A percentile compares a stretch with the other conserved stretches of the same genome.
Evolutionary conservation across 73 alveolate species (phyloP).

Genomic region (Symbiodinium pilosum): DNA sequence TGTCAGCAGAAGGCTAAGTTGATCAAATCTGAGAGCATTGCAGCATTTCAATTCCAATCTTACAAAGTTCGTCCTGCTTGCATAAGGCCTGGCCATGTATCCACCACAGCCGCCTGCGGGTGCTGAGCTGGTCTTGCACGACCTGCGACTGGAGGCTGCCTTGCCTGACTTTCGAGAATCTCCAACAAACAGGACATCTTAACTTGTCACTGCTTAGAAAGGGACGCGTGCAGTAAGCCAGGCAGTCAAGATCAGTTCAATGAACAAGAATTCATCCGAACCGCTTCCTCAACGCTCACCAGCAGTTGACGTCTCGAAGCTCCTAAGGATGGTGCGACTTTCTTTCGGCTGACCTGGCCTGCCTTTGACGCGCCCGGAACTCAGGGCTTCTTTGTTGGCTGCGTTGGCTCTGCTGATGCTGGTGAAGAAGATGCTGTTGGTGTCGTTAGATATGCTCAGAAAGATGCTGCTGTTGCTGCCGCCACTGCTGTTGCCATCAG

Average conservation of each 20-base stretch:
- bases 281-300: background rate
- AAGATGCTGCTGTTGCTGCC: too few species aligned
- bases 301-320: background rate
- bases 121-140: constrained; percentile 36
- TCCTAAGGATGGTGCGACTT: constrained; percentile 91
- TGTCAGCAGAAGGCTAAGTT: background rate
- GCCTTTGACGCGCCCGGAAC: constrained; percentile 52
- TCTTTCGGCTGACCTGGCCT: constrained; percentile 78
- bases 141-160: background rate
- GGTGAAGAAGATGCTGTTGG: too few species aligned
- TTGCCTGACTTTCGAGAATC: background rate
- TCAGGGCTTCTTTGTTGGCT: too few species aligned
- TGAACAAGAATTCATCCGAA: background rate
- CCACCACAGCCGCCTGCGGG: constrained; percentile 59
- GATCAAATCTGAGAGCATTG: background rate
- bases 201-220: too few species aligned
- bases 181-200: too few species aligned
- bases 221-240: too few species aligned
- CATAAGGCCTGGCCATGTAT: constrained; percentile 56
- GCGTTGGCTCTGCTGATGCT: too few species aligned
- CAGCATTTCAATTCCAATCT: too few species aligned
- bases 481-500: too few species aligned
- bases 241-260: background rate
- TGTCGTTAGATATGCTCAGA: too few species aligned
- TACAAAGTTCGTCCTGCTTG: background rate